phyloP scores from a whole-genome alignment of 495 filamentous ascomycete genomes.

The Alectoria sarmentosa region DNA sequence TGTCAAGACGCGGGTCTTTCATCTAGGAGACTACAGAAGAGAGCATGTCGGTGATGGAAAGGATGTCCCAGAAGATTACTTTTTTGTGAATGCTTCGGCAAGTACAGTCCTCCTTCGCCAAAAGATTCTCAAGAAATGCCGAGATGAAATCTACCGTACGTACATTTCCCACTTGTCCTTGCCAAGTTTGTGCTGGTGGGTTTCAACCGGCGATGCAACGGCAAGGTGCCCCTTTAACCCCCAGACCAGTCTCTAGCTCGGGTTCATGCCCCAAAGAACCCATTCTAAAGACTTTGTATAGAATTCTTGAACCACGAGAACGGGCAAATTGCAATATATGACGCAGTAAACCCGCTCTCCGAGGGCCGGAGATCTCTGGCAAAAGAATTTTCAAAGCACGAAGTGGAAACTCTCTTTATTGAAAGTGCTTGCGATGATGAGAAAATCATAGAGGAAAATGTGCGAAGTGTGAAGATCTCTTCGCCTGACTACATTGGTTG shows the following conservation, averaged over 20 bases:
- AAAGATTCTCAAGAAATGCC: slow-evolving; percentile 95
- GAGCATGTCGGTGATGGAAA: slow-evolving; percentile 79
- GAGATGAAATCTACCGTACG: slow-evolving; percentile 80
- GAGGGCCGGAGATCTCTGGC: slow-evolving; percentile 78
- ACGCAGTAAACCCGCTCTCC: slow-evolving; percentile 92
- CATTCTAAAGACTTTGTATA: neutral
- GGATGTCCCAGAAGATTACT: slow-evolving; percentile 95
- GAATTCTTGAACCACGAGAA: slow-evolving; percentile 92
- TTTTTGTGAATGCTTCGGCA: slow-evolving; percentile 86
- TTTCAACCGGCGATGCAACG: neutral
- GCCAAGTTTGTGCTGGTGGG: neutral
- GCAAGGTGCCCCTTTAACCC: neutral
- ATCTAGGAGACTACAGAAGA: slow-evolving; percentile 92
- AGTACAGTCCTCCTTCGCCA: slow-evolving; percentile 82
- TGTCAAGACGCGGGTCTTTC: slow-evolving; percentile 96
- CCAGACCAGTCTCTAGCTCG: neutral
- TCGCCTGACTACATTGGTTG: slow-evolving; percentile 84
- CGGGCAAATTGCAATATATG: slow-evolving; percentile 97
- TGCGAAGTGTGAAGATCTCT: slow-evolving; percentile 93
- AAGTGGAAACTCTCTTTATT: slow-evolving; percentile 93
- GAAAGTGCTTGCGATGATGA: slow-evolving; percentile 93
- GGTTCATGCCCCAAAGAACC: neutral
- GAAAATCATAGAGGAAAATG: slow-evolving; percentile 93
- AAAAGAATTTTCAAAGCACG: slow-evolving; percentile 93
- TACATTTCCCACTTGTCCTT: neutral